Conservation (phyloP, 2,329 filamentous ascomycete species). For the Triangularia setosa region DNA sequence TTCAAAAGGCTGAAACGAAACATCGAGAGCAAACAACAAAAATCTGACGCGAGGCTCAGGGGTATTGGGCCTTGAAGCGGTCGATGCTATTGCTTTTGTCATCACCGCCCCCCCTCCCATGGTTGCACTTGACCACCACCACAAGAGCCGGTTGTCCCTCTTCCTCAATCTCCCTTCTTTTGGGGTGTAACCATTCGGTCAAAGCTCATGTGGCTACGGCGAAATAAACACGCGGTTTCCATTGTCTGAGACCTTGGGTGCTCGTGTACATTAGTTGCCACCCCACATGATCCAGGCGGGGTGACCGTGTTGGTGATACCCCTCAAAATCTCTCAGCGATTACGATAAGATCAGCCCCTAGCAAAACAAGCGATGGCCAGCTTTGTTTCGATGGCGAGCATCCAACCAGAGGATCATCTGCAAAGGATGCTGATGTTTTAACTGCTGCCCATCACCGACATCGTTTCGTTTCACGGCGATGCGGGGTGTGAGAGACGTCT, state of each 20-base stretch:
- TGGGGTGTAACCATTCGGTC: background rate
- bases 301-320: background rate
- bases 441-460: background rate
- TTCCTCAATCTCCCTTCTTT: background rate
- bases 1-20: background rate
- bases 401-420: background rate
- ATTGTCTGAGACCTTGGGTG: background rate
- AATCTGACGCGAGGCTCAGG: background rate
- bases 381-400: background rate
- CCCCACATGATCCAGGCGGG: background rate
- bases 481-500: background rate
- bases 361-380: background rate
- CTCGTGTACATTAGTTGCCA: background rate
- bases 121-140: background rate
- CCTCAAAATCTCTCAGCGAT: background rate
- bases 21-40: background rate
- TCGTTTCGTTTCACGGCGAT: slow-evolving; percentile 23
- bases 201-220: slow-evolving; percentile 1
- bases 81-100: background rate
- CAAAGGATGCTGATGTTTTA: slow-evolving; percentile 9
- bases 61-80: background rate
- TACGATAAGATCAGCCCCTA: background rate
- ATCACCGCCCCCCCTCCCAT: background rate
- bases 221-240: slow-evolving; percentile 6
- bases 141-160: background rate